A percentile compares a stretch with the other conserved stretches of the same genome.
phyloP scores from a whole-genome alignment of 2,329 filamentous ascomycete species.

The Microcyclosporella mali region DNA sequence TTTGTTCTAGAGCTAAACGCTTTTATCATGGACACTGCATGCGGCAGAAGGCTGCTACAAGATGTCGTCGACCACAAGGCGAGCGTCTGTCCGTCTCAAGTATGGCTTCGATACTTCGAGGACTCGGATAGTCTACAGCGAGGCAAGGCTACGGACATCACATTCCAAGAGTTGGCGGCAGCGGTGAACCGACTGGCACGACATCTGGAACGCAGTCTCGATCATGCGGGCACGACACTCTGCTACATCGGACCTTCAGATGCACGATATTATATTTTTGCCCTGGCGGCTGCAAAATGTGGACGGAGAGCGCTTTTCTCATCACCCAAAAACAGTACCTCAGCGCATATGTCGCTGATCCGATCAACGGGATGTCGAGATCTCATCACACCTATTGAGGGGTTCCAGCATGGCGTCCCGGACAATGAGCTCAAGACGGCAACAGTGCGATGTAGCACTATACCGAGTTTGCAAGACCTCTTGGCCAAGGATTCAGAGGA shows the following conservation, averaged over 20 bases:
- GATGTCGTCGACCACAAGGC: slow-evolving; percentile 6
- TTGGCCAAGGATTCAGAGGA: too few relatives aligned
- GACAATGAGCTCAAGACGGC: too few relatives aligned
- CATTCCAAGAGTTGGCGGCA: slow-evolving; percentile 6
- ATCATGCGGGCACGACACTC: slow-evolving; percentile 4
- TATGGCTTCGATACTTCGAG: slow-evolving; percentile 7
- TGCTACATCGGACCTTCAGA: slow-evolving; percentile 13
- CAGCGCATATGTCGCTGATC: slow-evolving; percentile 6
- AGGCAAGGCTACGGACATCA: background rate
- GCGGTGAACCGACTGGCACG: slow-evolving; percentile 11
- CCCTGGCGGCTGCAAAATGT: slow-evolving; percentile 12
- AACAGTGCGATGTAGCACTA: too few relatives aligned
- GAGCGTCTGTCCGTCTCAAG: background rate
- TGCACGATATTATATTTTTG: slow-evolving; percentile 11
- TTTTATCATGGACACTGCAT: too few relatives aligned
- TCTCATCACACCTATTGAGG: too few relatives aligned
- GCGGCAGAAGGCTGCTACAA: slow-evolving; percentile 2
- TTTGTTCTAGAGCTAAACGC: too few relatives aligned
- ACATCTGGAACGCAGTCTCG: background rate
- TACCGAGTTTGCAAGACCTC: too few relatives aligned
- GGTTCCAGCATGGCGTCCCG: too few relatives aligned
- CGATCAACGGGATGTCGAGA: slow-evolving; percentile 7
- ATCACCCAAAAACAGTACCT: slow-evolving; percentile 8
- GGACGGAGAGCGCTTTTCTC: slow-evolving; percentile 8
- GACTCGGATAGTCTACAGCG: slow-evolving; percentile 4